Evolutionary conservation across 257 asterid species (phyloP), one percentile per base, ranked within the genome.

Genomic region (Solanum etuberosum): DNA sequence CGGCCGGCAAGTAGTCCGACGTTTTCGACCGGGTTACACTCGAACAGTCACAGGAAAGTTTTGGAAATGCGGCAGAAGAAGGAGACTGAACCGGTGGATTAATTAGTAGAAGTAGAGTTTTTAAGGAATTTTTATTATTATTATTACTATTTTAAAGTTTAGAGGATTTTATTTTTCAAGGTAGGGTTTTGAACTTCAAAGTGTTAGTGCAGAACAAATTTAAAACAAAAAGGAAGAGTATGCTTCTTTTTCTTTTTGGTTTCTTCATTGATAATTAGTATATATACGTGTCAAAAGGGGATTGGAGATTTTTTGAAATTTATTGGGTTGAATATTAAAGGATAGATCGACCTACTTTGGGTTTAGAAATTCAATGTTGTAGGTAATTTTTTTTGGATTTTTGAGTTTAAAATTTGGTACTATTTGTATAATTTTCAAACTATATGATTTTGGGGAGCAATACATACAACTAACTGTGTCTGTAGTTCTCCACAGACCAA

Each of bases 1-100:
- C 83, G 93, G 70, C 93, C 93, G 38, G 91, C 92, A 29, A 89
- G 91, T 23, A 91, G 93, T 65, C 92, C 93, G 2, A 91, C 93
- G 18, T 91, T 91, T 83, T 88, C 91, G 20, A 85, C 68, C 35
- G 89, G 86, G 3, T 43, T 73, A 32, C 91, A 91, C 34, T 91
- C 93, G 2, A 91, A 91, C 42, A 89, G 90, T 71, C 93, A 91
- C 81, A 80, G 90, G 38, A 91, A 88, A 65, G 92, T 91, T 78
- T 68, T 91, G 34, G 93, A 91, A 78, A 91, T 91, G 93, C 35
- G 92, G 88, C 89, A 83, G 51, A 88, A 86, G 71, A 89, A 89
- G 86, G 91, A 89, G 16, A 67, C 10, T 5, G 90, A 89, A 46
- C 27, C 89, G 72, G 54, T n/a, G n/a, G 23, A 76, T 76, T 72